Conservation (phyloP, 2,329 filamentous ascomycete genomes). For the Tolypocladium pustulatum region DNA sequence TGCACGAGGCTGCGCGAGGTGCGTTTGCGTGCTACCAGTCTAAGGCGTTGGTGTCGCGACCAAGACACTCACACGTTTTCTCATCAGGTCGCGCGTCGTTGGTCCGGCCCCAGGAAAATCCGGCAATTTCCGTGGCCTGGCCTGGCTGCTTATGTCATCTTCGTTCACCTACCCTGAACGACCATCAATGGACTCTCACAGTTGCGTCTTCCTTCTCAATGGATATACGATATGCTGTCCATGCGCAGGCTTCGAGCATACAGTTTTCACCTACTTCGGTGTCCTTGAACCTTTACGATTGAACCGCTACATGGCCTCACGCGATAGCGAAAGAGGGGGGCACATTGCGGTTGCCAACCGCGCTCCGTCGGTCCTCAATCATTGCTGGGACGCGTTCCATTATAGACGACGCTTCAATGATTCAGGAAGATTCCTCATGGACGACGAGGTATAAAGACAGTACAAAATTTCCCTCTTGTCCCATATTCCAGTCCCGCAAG, state of each 20-base stretch:
- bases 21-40: not conserved
- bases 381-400: too few relatives aligned
- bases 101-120: slow-evolving; percentile 6
- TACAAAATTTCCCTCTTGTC: not conserved
- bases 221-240: too few relatives aligned
- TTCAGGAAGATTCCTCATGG: not conserved
- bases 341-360: too few relatives aligned
- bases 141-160: not conserved
- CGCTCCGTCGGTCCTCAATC: too few relatives aligned
- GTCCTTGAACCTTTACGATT: too few relatives aligned
- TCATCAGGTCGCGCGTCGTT: slow-evolving; percentile 8
- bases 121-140: slow-evolving; percentile 1
- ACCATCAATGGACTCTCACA: not conserved
- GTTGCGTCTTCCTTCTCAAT: not conserved
- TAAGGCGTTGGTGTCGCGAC: slow-evolving; percentile 7
- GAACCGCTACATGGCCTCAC: not conserved
- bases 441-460: not conserved
- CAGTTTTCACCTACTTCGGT: too few relatives aligned
- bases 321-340: not conserved
- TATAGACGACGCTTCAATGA: too few relatives aligned
- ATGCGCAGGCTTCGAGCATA: too few relatives aligned
- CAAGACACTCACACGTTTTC: slow-evolving; percentile 6
- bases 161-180: not conserved
- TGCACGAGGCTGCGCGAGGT: not conserved
- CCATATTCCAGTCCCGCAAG: not conserved